A percentile compares a stretch with the other conserved stretches of the same genome.
Evolutionary conservation across 108 stramenopile species (phyloP).

Genomic region (Nitzschia sp.): DNA sequence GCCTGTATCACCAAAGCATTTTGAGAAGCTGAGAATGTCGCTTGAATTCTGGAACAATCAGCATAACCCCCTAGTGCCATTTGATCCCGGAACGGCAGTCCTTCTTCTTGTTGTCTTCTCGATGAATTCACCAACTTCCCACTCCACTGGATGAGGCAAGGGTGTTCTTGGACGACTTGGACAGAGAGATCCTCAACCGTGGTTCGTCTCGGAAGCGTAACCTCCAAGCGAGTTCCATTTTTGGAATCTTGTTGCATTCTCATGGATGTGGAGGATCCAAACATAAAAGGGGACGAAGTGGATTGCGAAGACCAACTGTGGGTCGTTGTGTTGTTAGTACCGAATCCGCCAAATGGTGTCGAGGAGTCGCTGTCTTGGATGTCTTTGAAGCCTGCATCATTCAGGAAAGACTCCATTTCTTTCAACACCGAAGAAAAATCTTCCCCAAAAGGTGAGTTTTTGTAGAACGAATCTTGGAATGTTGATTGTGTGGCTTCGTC

Average conservation of each 20-base stretch:
- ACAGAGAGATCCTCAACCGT: neutral
- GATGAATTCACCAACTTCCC: neutral
- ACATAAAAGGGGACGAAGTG: neutral
- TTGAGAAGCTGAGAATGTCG: neutral
- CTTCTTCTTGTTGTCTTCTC: neutral
- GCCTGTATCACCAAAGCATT: constrained; percentile 2
- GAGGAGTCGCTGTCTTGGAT: neutral
- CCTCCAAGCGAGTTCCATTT: constrained; percentile 8
- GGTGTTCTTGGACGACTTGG: constrained; percentile 11
- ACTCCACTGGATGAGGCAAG: constrained; percentile 16
- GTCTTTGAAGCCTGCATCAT: neutral
- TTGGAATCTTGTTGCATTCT: constrained; percentile 5
- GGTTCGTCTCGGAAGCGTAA: neutral
- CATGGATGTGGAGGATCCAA: neutral
- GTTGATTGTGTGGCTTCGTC: too few species aligned
- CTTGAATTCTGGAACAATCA: constrained; percentile 8
- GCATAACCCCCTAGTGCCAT: neutral
- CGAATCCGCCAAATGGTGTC: neutral
- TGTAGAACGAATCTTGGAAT: too few species aligned
- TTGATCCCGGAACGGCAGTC: neutral
- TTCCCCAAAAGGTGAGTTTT: neutral
- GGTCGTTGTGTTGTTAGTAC: neutral
- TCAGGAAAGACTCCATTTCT: neutral
- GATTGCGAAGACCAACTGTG: neutral
- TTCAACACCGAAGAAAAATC: neutral